Conservation (phyloP, 441 rosid genomes). For the Populus hybrid region DNA sequence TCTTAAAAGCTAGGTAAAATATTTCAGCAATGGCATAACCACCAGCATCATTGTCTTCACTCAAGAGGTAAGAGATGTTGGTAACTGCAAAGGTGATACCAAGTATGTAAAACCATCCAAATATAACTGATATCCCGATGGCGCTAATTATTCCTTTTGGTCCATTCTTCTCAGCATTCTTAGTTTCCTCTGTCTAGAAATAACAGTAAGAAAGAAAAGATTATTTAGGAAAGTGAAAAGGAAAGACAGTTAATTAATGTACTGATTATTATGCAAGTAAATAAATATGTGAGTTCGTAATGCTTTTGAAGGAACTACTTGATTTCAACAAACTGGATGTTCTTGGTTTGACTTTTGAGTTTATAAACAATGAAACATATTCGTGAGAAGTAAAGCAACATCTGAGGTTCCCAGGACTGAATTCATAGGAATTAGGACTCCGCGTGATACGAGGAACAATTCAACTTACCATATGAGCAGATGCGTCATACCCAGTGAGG, state of each 20-base stretch:
- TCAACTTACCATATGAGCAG: slow-evolving; percentile 88
- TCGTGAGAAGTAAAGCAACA: not conserved
- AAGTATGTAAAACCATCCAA: slow-evolving; percentile 94
- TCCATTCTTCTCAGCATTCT: slow-evolving; percentile 80
- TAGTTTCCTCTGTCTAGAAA: slow-evolving; percentile 93
- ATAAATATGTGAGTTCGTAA: not conserved
- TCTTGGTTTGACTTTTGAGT: slow-evolving; percentile 1
- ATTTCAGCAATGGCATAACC: slow-evolving; percentile 94
- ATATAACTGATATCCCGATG: slow-evolving; percentile 80
- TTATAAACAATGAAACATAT: not conserved
- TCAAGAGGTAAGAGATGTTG: slow-evolving; percentile 71
- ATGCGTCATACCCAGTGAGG: slow-evolving; percentile 87
- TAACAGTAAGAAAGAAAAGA: slow-evolving; percentile 1
- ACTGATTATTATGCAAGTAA: not conserved
- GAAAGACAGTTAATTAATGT: not conserved
- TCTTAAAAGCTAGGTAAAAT: slow-evolving; percentile 81
- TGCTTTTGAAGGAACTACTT: not conserved
- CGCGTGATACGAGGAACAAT: not conserved
- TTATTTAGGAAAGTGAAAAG: not conserved
- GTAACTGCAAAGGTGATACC: slow-evolving; percentile 89
- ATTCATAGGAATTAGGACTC: not conserved
- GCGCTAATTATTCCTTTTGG: slow-evolving; percentile 88
- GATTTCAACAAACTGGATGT: not conserved
- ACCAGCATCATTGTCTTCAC: slow-evolving; percentile 74
- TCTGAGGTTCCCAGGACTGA: not conserved